These are phyloP conservation scores for Sugiyamaella mastotermitis DNA, from an alignment of 805 yeast genomes.

Conservation along the genomic window DNA sequence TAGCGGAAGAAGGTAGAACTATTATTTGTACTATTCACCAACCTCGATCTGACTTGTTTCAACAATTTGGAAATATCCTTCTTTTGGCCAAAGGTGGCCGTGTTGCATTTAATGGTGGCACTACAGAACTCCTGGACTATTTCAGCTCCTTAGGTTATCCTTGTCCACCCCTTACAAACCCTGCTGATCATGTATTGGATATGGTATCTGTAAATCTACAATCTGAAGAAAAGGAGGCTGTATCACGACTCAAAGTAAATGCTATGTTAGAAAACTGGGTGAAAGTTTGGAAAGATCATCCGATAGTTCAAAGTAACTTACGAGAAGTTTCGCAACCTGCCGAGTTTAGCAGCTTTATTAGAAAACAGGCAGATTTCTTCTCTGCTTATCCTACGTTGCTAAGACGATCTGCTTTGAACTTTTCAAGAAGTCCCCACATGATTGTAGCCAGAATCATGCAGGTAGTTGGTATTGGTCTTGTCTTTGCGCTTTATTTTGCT, in stretches of 20 bases:
- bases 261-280: slow-evolving; percentile 37
- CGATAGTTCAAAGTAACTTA: not conserved
- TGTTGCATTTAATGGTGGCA: slow-evolving; percentile 62
- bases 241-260: slow-evolving; percentile 38
- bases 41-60: slow-evolving; percentile 64
- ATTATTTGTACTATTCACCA: slow-evolving; percentile 78
- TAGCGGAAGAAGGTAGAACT: slow-evolving; percentile 57
- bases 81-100: slow-evolving; percentile 67
- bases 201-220: slow-evolving; percentile 54
- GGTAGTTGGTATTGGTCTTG: slow-evolving; percentile 54
- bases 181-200: slow-evolving; percentile 73
- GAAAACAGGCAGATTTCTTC: slow-evolving; percentile 30
- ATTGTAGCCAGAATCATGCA: slow-evolving; percentile 61
- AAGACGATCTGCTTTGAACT: slow-evolving; percentile 37
- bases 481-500: slow-evolving; percentile 63
- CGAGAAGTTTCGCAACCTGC: slow-evolving; percentile 15
- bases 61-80: slow-evolving; percentile 58
- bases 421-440: slow-evolving; percentile 50
- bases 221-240: slow-evolving; percentile 35
- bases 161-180: slow-evolving; percentile 56
- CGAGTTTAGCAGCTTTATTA: slow-evolving; percentile 27
- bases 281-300: not conserved
- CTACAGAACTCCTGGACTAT: slow-evolving; percentile 40
- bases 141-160: slow-evolving; percentile 45
- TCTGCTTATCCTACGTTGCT: slow-evolving; percentile 33